Evolutionary conservation across 441 rosid species (phyloP).

Genomic region (Hura crepitans): DNA sequence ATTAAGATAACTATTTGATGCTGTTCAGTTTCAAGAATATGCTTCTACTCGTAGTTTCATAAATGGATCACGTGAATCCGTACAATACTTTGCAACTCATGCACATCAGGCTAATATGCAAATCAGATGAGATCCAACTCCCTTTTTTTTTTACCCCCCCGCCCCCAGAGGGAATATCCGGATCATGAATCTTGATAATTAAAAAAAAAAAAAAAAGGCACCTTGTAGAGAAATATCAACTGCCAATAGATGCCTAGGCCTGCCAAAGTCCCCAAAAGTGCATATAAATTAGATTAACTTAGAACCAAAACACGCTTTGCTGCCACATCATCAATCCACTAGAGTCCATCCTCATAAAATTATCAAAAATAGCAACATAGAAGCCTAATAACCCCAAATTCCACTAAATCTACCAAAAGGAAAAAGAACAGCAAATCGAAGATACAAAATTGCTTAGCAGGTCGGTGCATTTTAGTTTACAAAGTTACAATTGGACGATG

Average conservation of each 20-base stretch:
- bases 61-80: slow-evolving; percentile 2
- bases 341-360: too few species aligned
- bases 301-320: too few species aligned
- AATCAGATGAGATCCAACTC: not conserved
- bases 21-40: not conserved
- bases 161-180: too few species aligned
- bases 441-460: not conserved
- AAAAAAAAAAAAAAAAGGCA: too few species aligned
- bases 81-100: not conserved
- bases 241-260: too few species aligned
- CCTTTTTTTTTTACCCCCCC: not conserved
- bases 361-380: not conserved
- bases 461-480: not conserved
- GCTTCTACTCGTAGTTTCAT: not conserved
- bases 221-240: too few species aligned
- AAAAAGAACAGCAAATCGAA: not conserved
- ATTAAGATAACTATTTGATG: not conserved
- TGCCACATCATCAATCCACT: too few species aligned
- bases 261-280: too few species aligned
- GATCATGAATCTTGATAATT: too few species aligned
- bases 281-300: too few species aligned
- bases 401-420: not conserved
- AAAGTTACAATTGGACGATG: not conserved
- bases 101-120: not conserved
- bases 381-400: not conserved